These are phyloP conservation scores for Ceriops tagal DNA, from an alignment of 345 rosid species.

Conservation along the genomic window DNA sequence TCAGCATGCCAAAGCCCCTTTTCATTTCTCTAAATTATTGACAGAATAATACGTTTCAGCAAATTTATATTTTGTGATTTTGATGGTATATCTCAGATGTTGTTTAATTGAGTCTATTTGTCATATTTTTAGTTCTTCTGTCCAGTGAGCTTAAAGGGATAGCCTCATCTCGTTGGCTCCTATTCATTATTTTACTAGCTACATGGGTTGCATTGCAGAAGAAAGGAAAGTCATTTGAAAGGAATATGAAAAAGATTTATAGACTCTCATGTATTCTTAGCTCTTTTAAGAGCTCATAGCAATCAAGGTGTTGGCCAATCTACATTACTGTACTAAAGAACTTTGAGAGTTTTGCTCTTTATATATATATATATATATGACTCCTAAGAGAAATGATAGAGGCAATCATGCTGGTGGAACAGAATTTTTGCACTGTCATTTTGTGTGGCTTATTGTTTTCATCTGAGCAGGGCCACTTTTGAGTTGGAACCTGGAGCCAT, in stretches of 20 bases:
- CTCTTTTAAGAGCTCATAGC: background rate
- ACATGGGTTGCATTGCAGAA: background rate
- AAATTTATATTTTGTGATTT: background rate
- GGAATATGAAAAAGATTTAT: background rate
- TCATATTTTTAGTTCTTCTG: background rate
- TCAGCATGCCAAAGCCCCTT: slow-evolving; percentile 1
- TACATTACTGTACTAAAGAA: slow-evolving; percentile 6
- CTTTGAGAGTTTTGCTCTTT: background rate
- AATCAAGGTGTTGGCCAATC: background rate
- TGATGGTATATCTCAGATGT: background rate
- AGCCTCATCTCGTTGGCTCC: background rate
- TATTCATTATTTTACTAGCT: background rate
- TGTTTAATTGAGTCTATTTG: background rate
- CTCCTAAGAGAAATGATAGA: background rate
- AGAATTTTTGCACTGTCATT: background rate
- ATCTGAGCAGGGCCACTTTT: slow-evolving; percentile 63
- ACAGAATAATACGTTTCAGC: background rate
- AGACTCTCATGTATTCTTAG: background rate
- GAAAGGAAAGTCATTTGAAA: background rate
- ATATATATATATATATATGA: background rate
- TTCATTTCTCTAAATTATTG: background rate
- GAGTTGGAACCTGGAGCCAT: slow-evolving; percentile 77
- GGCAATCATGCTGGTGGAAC: background rate
- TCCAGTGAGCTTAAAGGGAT: background rate
- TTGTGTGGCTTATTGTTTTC: background rate